These are phyloP conservation scores for Microbotryum violaceum DNA, from an alignment of 1,284 basidiomycete genomes.

Conservation along the genomic window DNA sequence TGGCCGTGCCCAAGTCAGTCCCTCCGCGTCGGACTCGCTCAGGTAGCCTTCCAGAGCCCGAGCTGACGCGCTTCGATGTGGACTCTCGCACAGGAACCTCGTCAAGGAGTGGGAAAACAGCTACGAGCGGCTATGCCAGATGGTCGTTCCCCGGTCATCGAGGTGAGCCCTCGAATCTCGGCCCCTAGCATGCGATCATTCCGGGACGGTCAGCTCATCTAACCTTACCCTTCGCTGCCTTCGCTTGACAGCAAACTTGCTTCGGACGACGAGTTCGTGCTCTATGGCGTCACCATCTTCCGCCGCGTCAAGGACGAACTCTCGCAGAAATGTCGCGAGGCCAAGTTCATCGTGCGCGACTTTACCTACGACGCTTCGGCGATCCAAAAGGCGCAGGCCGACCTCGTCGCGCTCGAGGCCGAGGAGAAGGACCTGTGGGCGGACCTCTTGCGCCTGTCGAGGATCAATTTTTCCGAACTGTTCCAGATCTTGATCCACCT, in stretches of 20 bases:
- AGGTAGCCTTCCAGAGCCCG: too few species aligned
- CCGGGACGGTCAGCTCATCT: neutral
- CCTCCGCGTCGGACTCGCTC: neutral
- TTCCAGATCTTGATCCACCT: constrained; percentile 91
- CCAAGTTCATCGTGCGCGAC: constrained; percentile 80
- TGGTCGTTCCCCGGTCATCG: constrained; percentile 95
- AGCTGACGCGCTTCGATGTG: neutral
- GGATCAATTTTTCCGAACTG: constrained; percentile 95
- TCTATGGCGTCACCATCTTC: constrained; percentile 87
- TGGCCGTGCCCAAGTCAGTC: constrained; percentile 85
- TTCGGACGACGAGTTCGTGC: constrained; percentile 78
- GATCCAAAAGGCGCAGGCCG: constrained; percentile 72
- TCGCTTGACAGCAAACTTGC: constrained; percentile 50
- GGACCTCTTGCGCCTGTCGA: constrained; percentile 81
- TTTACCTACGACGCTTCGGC: constrained; percentile 85
- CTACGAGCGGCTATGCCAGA: constrained; percentile 78
- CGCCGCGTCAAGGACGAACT: constrained; percentile 87
- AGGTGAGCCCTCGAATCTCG: constrained; percentile 49
- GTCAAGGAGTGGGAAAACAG: constrained; percentile 80
- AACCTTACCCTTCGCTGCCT: neutral
- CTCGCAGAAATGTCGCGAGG: constrained; percentile 82
- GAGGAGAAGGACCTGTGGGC: constrained; percentile 99
- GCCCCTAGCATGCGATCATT: too few species aligned
- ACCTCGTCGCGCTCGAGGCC: constrained; percentile 67
- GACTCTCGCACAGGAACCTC: constrained; percentile 52